phyloP scores from a whole-genome alignment of 306 rosid species.

The Styphnolobium japonicum region DNA sequence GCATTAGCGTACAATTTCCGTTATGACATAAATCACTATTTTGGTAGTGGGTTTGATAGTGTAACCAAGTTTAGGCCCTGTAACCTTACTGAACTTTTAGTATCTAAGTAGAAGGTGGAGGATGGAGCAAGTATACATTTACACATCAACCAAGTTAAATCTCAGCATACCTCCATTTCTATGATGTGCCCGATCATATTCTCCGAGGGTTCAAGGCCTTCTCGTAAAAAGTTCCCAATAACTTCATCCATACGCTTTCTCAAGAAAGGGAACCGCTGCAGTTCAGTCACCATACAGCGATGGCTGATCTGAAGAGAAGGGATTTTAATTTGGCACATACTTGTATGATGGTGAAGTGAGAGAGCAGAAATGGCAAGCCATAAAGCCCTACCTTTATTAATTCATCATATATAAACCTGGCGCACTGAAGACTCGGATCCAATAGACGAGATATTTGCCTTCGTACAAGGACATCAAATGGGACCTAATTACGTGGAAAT shows the following conservation, averaged over 20 bases:
- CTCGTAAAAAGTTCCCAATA: slow-evolving; percentile 77
- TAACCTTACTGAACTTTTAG: slow-evolving; percentile 13
- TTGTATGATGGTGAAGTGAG: background rate
- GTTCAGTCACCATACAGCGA: slow-evolving; percentile 70
- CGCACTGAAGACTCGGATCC: slow-evolving; percentile 97
- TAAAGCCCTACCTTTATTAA: slow-evolving; percentile 64
- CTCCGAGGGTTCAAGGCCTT: slow-evolving; percentile 89
- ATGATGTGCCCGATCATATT: slow-evolving; percentile 86
- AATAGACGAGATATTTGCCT: slow-evolving; percentile 84
- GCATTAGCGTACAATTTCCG: background rate
- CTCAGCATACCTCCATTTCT: slow-evolving; percentile 81
- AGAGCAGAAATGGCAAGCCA: slow-evolving; percentile 20
- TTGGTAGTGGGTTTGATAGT: background rate
- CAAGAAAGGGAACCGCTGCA: slow-evolving; percentile 87
- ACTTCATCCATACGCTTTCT: slow-evolving; percentile 94
- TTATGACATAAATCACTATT: background rate
- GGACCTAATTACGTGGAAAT: slow-evolving; percentile 59
- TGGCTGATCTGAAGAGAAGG: slow-evolving; percentile 76
- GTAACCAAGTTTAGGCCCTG: background rate
- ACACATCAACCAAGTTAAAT: background rate
- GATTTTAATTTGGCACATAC: slow-evolving; percentile 1
- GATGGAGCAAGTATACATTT: background rate
- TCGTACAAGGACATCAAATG: slow-evolving; percentile 86
- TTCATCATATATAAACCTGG: slow-evolving; percentile 94
- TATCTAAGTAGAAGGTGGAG: background rate